Conservation (phyloP, 139 green algal species). For the Limnomonas spitsbergensis region DNA sequence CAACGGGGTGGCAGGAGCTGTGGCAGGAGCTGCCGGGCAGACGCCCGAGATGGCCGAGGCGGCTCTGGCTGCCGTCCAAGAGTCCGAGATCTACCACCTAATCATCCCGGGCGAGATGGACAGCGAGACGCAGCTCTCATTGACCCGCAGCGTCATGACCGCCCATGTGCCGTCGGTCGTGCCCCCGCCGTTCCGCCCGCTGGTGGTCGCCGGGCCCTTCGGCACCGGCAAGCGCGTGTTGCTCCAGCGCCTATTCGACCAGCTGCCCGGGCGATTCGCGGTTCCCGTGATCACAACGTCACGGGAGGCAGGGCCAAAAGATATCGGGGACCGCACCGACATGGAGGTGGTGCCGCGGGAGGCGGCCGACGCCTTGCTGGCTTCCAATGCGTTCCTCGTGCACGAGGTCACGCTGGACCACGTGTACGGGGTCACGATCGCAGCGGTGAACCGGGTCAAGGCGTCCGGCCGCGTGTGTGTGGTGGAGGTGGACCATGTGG, state of each 20-base stretch:
- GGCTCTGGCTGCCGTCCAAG: neutral
- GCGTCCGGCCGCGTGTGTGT: constrained; percentile 47
- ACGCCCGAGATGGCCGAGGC: neutral
- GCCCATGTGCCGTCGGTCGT: constrained; percentile 43
- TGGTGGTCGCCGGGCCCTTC: constrained; percentile 65
- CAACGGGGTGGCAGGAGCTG: neutral
- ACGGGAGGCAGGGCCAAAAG: neutral
- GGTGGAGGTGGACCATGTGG: constrained; percentile 62
- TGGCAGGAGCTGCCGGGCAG: constrained; percentile 8
- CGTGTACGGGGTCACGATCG: constrained; percentile 51
- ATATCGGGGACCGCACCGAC: constrained; percentile 12
- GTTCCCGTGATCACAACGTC: constrained; percentile 45
- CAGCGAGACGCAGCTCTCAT: constrained; percentile 21
- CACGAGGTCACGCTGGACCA: constrained; percentile 36
- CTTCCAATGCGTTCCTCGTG: constrained; percentile 32
- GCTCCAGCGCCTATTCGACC: constrained; percentile 50
- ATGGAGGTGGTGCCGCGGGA: constrained; percentile 20
- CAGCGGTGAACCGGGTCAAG: constrained; percentile 46
- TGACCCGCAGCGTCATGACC: constrained; percentile 35
- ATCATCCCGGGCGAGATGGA: constrained; percentile 26
- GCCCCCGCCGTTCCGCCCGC: constrained; percentile 39
- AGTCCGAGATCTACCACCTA: constrained; percentile 22
- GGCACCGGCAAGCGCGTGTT: constrained; percentile 59
- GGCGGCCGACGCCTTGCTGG: constrained; percentile 30
- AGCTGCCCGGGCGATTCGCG: constrained; percentile 40